Evolutionary conservation across 805 yeast genomes (phyloP), one percentile per base, ranked within the genome.

Genomic region (Pichia thaimueangensis): DNA sequence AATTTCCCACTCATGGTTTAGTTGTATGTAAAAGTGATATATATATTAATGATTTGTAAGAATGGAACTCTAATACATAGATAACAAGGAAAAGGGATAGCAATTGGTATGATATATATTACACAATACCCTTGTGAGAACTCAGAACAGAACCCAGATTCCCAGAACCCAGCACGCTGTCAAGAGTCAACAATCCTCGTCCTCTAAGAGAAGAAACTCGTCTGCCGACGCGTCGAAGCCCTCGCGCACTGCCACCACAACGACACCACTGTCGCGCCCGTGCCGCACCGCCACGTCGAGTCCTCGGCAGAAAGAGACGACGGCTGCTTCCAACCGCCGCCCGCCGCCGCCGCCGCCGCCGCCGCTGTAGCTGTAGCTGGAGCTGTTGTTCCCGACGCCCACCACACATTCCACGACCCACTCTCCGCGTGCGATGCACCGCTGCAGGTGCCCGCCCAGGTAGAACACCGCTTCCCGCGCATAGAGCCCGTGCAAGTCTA

Each of bases 1-100:
- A 89, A 88, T 64, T 84, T 80, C 28, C 88, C 88, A 65, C 88
- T 82, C 46, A 43, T 43, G 23, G 6, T 22, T 28, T n/a, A n/a
- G n/a, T n/a, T n/a, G n/a, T n/a, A n/a, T n/a, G n/a, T n/a, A n/a
- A n/a, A n/a, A n/a, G n/a, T n/a, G n/a, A n/a, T n/a, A n/a, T n/a
- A n/a, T n/a, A n/a, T n/a, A n/a, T n/a, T n/a, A n/a, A n/a, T n/a
- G n/a, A n/a, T n/a, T n/a, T n/a, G n/a, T n/a, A n/a, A n/a, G n/a
- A n/a, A n/a, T n/a, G n/a, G n/a, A n/a, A n/a, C n/a, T n/a, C n/a
- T n/a, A n/a, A n/a, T n/a, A n/a, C n/a, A n/a, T n/a, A n/a, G n/a
- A n/a, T n/a, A n/a, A n/a, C n/a, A n/a, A n/a, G n/a, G n/a, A n/a
- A n/a, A n/a, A n/a, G n/a, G n/a, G n/a, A n/a, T n/a, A n/a, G n/a